phyloP scores from a whole-genome alignment of 2,329 filamentous ascomycete species.

The Emergomyces orientalis region DNA sequence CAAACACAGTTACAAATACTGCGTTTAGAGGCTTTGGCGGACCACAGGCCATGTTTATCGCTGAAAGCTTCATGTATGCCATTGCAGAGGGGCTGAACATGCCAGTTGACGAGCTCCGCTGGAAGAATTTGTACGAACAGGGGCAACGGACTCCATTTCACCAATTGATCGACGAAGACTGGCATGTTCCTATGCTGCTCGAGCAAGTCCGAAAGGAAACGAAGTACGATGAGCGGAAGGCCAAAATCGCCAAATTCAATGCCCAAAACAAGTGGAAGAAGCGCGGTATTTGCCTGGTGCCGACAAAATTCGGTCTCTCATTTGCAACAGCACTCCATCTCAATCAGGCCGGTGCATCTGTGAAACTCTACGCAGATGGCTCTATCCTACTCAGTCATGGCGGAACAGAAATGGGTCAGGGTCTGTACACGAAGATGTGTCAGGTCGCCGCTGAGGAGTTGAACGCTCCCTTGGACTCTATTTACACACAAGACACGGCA shows the following conservation, averaged over 20 bases:
- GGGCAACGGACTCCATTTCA: conserved; percentile 20
- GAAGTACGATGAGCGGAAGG: conserved; percentile 13
- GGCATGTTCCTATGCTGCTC: conserved; percentile 20
- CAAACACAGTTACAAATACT: conserved; percentile 21
- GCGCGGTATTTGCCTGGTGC: conserved; percentile 19
- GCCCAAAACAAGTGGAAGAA: conserved; percentile 18
- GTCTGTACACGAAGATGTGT: conserved; percentile 22
- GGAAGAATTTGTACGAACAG: conserved; percentile 17
- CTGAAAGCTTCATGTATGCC: conserved; percentile 18
- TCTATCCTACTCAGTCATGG: conserved; percentile 21
- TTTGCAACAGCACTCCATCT: conserved; percentile 22
- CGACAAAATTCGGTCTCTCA: conserved; percentile 22
- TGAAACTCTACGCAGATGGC: conserved; percentile 20
- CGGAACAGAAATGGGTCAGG: conserved; percentile 23
- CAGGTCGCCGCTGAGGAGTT: conserved; percentile 21
- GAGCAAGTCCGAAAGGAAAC: conserved; percentile 17
- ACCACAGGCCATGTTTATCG: conserved; percentile 21
- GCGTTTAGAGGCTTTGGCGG: conserved; percentile 22
- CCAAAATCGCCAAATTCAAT: conserved; percentile 16
- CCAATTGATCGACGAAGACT: conserved; percentile 21
- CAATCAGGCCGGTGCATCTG: conserved; percentile 19
- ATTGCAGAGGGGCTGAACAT: conserved; percentile 19
- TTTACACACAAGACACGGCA: conserved; percentile 19
- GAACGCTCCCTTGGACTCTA: conserved; percentile 14
- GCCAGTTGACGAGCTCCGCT: conserved; percentile 16